Base-by-base conservation (phyloP, 192 early-diverging fungal species). In the Glomus cerebriforme region DNA sequence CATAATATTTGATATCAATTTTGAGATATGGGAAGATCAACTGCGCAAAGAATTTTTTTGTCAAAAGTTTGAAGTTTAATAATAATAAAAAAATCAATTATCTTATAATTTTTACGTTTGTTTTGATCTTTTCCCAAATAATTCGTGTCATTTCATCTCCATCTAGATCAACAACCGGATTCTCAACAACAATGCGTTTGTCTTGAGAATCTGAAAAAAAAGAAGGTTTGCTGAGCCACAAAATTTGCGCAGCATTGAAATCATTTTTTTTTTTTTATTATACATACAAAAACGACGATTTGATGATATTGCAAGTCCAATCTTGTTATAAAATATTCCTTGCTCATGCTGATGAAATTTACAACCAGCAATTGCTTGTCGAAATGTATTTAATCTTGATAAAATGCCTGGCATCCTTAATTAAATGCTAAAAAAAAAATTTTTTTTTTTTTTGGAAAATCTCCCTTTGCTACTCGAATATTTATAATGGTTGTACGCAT, bases 81-180 rank as follows among this genome's bases (percentile, higher is more conserved):
- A 62, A 60, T 31, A 72, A 13, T 37, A n/a, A 32, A 47, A 81
- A 39, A 12, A 35, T 22, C 47, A n/a, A 45, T 77, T 45, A 10
- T 69, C 0, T 74, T n/a, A 7, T 24, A 24, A 37, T 24, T 5
- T n/a, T 62, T 59, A 92, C 84, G 81, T 91, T 93, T 81, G 97
- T 94, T 85, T 96, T 97, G 84, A 97, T 98, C 83, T 90, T 89
- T 77, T 89, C 85, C 95, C 95, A 97, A 82, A 99, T 94, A 83
- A 99, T 98, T 71, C 97, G 88, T 31, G 97, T 99, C 97, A 99
- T 99, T 90, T 99, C 97, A 87, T 99, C 97, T 79, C 97, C 97
- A 80, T 99, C 97, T 13, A 95, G 87, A 81, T 95, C 93, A 60
- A 99, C 97, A 47, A 99, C 92, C 17, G 97, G 97, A 83, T 97